These are phyloP conservation scores for Rhypophila decipiens DNA, from an alignment of 495 filamentous ascomycete genomes.

Conservation along the genomic window DNA sequence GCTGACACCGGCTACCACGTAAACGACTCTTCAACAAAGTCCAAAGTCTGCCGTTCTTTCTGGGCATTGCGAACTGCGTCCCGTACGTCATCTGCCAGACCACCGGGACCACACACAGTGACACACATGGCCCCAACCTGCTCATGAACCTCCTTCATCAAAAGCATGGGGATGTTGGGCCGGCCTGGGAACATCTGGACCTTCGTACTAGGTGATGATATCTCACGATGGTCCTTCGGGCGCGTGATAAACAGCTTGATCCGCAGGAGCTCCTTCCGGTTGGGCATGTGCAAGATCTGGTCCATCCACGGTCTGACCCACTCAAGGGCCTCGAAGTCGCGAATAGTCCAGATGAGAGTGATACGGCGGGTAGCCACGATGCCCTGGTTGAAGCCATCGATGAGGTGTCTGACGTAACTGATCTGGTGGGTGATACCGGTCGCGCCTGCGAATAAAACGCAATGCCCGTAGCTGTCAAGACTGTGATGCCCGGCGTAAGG, in stretches of 20 bases:
- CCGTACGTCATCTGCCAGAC: conserved; percentile 77
- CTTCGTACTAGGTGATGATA: conserved; percentile 60
- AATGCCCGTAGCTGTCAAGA: conserved; percentile 84
- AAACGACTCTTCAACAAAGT: conserved; percentile 85
- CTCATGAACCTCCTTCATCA: conserved; percentile 68
- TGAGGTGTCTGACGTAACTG: conserved; percentile 75
- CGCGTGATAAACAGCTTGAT: conserved; percentile 85
- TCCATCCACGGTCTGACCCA: conserved; percentile 97
- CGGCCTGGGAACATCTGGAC: conserved; percentile 88
- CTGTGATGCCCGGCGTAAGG: conserved; percentile 79
- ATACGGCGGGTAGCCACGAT: conserved; percentile 74
- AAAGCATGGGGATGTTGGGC: conserved; percentile 70
- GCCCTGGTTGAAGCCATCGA: conserved; percentile 64
- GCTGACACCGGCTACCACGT: too few relatives aligned
- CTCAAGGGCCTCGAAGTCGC: conserved; percentile 77
- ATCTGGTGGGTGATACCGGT: conserved; percentile 94
- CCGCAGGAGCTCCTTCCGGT: conserved; percentile 68
- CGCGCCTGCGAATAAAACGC: conserved; percentile 84
- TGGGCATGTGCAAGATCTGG: conserved; percentile 68
- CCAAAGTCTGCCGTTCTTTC: conserved; percentile 53
- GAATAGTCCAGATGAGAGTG: conserved; percentile 85
- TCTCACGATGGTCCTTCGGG: conserved; percentile 65
- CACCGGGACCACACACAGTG: conserved; percentile 79
- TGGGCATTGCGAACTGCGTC: conserved; percentile 63
- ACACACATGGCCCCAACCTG: conserved; percentile 88